Conservation (phyloP, 1,284 basidiomycete genomes). For the Marasmius fiardii region DNA sequence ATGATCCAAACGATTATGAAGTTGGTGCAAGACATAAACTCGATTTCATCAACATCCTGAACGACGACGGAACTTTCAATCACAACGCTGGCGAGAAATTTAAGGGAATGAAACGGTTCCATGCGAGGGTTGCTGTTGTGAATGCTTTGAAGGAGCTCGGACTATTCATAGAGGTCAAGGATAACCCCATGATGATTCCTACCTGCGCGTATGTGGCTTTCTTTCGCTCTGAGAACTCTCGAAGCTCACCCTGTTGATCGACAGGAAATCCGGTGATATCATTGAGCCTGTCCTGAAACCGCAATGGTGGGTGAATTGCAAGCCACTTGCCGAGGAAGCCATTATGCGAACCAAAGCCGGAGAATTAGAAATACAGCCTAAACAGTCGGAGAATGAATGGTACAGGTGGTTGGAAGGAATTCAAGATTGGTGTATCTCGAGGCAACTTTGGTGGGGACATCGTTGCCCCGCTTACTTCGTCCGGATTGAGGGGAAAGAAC, state of each 20-base stretch:
- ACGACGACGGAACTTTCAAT: conserved; percentile 97
- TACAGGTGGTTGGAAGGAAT: conserved; percentile 95
- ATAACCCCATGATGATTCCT: conserved; percentile 95
- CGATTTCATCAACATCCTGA: conserved; percentile 94
- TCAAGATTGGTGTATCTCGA: conserved; percentile 99
- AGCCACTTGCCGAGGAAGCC: conserved; percentile 88
- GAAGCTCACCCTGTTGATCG: not conserved
- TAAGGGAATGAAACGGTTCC: conserved; percentile 96
- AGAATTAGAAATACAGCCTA: conserved; percentile 82
- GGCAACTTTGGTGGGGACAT: conserved; percentile 99
- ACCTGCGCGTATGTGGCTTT: conserved; percentile 64
- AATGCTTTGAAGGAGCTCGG: conserved; percentile 85
- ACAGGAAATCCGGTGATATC: conserved; percentile 92
- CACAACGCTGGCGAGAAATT: conserved; percentile 83
- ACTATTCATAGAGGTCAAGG: conserved; percentile 88
- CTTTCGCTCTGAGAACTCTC: not conserved
- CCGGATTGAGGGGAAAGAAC: conserved; percentile 75
- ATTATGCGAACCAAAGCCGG: conserved; percentile 88
- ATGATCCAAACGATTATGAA: conserved; percentile 97
- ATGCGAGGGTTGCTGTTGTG: conserved; percentile 84
- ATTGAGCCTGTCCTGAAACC: conserved; percentile 97
- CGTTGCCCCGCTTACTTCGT: conserved; percentile 95
- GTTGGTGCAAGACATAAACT: conserved; percentile 89
- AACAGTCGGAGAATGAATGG: conserved; percentile 91
- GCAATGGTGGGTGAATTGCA: conserved; percentile 99